Conservation (phyloP, 2,329 filamentous ascomycete species). For the Nemania bipapillata region DNA sequence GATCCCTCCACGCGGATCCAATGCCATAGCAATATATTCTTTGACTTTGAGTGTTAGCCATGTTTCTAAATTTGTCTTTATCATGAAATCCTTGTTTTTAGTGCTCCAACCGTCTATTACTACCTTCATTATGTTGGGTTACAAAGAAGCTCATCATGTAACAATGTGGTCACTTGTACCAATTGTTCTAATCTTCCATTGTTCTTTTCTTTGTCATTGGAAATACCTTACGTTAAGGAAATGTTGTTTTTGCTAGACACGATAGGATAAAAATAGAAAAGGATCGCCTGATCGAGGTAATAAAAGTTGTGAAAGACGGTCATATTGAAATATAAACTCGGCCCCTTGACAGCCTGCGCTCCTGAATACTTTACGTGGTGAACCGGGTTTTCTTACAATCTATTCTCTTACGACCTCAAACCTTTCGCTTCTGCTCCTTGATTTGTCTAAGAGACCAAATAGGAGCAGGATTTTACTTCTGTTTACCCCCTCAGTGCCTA, state of each 20-base stretch:
- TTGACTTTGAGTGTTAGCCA: conserved; percentile 2
- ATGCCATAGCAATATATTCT: conserved; percentile 4
- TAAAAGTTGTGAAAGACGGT: background rate
- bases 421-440: conserved; percentile 6
- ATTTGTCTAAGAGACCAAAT: no score
- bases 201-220: conserved; percentile 1
- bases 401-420: background rate
- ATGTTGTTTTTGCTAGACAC: background rate
- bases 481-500: background rate
- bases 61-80: background rate
- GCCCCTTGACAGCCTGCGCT: background rate
- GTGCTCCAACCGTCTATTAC: background rate
- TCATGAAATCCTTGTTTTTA: background rate
- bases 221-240: background rate
- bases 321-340: conserved; percentile 4
- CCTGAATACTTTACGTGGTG: background rate
- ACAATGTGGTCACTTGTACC: conserved; percentile 12
- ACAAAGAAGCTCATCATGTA: background rate
- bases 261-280: conserved; percentile 17
- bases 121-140: conserved; percentile 9
- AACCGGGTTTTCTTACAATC: background rate
- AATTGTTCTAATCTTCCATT: conserved; percentile 24
- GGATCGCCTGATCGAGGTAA: conserved; percentile 1
- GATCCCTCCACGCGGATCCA: background rate
- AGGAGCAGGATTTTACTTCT: no score